Conservation (phyloP, 139 green algal genomes). For the Mesostigma viride region DNA sequence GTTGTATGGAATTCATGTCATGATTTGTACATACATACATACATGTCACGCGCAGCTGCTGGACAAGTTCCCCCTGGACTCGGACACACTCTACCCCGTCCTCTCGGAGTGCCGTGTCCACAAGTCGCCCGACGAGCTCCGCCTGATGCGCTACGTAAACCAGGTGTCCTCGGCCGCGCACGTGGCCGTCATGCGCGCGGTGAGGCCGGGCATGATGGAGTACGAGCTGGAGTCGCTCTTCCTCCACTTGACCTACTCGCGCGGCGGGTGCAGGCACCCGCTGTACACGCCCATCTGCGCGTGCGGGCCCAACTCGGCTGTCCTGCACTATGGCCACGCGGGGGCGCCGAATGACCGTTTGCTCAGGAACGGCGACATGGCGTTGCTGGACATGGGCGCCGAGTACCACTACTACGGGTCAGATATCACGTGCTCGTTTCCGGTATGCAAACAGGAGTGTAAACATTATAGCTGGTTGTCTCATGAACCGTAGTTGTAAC, state of each 20-base stretch:
- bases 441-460: too few species aligned
- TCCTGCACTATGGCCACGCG: slow-evolving; percentile 81
- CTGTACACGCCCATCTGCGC: slow-evolving; percentile 76
- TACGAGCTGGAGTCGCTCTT: slow-evolving; percentile 62
- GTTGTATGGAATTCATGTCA: too few species aligned
- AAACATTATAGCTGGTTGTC: too few species aligned
- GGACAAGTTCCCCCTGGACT: slow-evolving; percentile 39
- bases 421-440: slow-evolving; percentile 78
- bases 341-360: slow-evolving; percentile 59
- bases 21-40: too few species aligned
- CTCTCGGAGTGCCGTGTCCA: slow-evolving; percentile 43
- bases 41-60: too few species aligned
- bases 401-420: slow-evolving; percentile 53
- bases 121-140: slow-evolving; percentile 59
- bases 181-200: slow-evolving; percentile 54
- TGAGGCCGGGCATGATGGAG: slow-evolving; percentile 50
- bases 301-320: slow-evolving; percentile 55
- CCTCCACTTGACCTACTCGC: slow-evolving; percentile 52
- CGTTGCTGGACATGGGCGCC: slow-evolving; percentile 71
- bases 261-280: slow-evolving; percentile 32
- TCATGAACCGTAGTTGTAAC: too few species aligned
- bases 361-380: slow-evolving; percentile 45
- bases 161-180: slow-evolving; percentile 48
- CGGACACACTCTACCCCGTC: slow-evolving; percentile 38
- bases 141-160: slow-evolving; percentile 59